Percentiles rank a stretch among this genome's conserved stretches.
Conservation (phyloP, 768 basidiomycete species). For the Trametes punicea region DNA sequence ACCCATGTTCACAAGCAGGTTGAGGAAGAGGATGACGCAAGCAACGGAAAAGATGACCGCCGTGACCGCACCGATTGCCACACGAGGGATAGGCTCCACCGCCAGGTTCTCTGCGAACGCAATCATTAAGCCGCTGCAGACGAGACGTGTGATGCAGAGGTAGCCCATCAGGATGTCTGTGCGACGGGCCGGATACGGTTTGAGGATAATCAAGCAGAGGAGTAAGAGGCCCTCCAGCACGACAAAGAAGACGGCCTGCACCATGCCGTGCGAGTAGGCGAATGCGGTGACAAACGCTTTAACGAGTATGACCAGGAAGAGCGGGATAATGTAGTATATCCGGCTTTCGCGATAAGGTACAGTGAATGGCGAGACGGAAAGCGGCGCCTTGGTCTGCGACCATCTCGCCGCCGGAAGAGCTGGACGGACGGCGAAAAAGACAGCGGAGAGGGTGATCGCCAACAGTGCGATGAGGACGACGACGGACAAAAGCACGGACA, state of each 20-base stretch:
- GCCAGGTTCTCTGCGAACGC: slow-evolving; percentile 67
- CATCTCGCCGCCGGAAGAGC: slow-evolving; percentile 20
- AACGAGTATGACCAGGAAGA: slow-evolving; percentile 56
- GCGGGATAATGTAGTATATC: slow-evolving; percentile 62
- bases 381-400: slow-evolving; percentile 4
- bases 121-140: slow-evolving; percentile 68
- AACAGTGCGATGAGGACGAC: slow-evolving; percentile 55
- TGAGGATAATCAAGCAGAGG: slow-evolving; percentile 46
- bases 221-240: slow-evolving; percentile 65
- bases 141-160: slow-evolving; percentile 63
- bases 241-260: slow-evolving; percentile 66
- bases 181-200: slow-evolving; percentile 65
- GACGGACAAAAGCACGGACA: slow-evolving; percentile 77
- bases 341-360: slow-evolving; percentile 63
- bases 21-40: slow-evolving; percentile 65
- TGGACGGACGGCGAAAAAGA: slow-evolving; percentile 44
- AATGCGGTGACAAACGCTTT: slow-evolving; percentile 73
- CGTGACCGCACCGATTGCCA: slow-evolving; percentile 73
- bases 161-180: slow-evolving; percentile 69
- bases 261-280: slow-evolving; percentile 55
- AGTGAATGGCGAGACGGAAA: slow-evolving; percentile 55
- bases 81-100: slow-evolving; percentile 73
- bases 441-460: slow-evolving; percentile 45
- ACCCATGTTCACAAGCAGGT: slow-evolving; percentile 35
- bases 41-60: slow-evolving; percentile 71